A percentile compares a stretch with the other conserved stretches of the same genome.
Conservation (phyloP, 148 eudicot genomes). For the Camellia granthamiana region DNA sequence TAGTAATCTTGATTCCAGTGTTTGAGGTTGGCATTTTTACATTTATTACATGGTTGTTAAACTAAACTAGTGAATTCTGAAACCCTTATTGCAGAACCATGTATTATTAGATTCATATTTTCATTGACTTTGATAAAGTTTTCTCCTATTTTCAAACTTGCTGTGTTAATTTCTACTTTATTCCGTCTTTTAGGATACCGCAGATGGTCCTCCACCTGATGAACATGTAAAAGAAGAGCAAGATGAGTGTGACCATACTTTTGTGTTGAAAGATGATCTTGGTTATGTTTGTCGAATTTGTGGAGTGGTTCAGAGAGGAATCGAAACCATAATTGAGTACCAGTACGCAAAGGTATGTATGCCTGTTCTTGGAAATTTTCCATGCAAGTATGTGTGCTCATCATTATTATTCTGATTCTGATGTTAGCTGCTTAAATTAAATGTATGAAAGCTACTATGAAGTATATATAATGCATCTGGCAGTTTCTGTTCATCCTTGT, state of each 20-base stretch:
- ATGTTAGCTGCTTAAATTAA: background rate
- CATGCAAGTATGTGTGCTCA: background rate
- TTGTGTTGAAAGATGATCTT: constrained; percentile 82
- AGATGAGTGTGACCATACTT: constrained; percentile 87
- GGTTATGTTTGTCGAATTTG: constrained; percentile 96
- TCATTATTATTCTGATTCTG: background rate
- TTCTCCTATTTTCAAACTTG: background rate
- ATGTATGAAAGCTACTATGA: background rate
- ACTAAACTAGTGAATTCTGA: background rate
- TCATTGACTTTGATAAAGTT: background rate
- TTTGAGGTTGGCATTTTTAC: background rate
- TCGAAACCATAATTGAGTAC: constrained; percentile 80
- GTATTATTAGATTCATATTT: background rate
- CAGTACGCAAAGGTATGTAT: constrained; percentile 42
- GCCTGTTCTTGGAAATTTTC: background rate
- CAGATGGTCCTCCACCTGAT: constrained; percentile 39
- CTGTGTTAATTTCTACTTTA: background rate
- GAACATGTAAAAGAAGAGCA: constrained; percentile 41
- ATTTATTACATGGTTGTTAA: background rate
- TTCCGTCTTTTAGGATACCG: constrained; percentile 47
- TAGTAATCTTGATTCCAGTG: background rate
- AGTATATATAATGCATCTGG: background rate
- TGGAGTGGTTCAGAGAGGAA: constrained; percentile 73
- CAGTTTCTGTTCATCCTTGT: background rate
- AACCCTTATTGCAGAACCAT: background rate